Evolutionary conservation across 768 basidiomycete species (phyloP), one percentile per base, ranked within the genome.

Genomic region (Boletus tylopilopsis): DNA sequence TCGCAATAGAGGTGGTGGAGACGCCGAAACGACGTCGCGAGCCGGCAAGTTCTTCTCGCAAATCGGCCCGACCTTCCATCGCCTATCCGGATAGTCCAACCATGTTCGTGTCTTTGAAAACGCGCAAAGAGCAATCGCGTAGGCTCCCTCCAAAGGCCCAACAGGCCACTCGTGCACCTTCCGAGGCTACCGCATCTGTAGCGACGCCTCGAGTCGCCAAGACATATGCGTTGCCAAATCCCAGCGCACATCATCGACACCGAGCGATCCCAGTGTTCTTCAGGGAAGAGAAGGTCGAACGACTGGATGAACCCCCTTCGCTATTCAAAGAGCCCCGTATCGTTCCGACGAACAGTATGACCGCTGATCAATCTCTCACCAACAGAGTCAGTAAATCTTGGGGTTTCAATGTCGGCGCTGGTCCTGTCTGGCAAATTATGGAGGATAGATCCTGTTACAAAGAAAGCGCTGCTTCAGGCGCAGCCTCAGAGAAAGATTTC

Each of bases 361-460:
- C 80, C 1, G 64, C 77, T 41, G 70, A 71, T 43, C 50, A 68
- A 1, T 71, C 69, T 25, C 68, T 85, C 34, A 73, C 73, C 2
- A 76, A 78, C 42, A 74, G 84, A 37, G 51, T 86, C 9, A 82
- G 76, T 57, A 87, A 82, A 58, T 73, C 84, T 0, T 87, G 83
- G 84, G 81, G 85, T 0, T 81, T 78, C 58, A 88, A 87, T 55
- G 78, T 87, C 13, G 87, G 89, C 4, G 63, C 80, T 3, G 90
- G 90, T 0, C 87, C 89, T 1, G 58, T 89, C 6, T 92, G 89
- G 88, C 84, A 90, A 50, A 65, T 90, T 30, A 67, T 78, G 36
- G 90, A 93, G 60, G 90, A 93, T 55, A 68, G 87, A 42, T 80
- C 77, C 1, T 92, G 85, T 78, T 91, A 73, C 64, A 90, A 87